Percentiles rank a stretch among this genome's conserved stretches.
Conservation (phyloP, 331 rosid species). For the Cydonia oblonga region DNA sequence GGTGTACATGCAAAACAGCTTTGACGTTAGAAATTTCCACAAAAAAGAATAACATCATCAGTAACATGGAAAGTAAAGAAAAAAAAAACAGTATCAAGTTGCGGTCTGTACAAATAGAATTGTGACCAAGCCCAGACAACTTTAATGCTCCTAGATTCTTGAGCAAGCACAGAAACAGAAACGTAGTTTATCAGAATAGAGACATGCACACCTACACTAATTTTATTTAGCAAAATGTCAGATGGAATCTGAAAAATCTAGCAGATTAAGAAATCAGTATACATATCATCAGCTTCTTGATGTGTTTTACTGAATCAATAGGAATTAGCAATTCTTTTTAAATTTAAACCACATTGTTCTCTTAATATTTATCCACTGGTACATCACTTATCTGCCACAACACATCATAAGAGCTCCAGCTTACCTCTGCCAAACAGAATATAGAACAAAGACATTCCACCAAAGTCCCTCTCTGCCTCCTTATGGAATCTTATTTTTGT, state of each 20-base stretch:
- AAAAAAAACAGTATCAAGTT: neutral
- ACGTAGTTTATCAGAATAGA: neutral
- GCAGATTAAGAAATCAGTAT: neutral
- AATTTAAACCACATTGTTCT: neutral
- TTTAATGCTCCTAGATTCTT: neutral
- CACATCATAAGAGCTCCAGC: neutral
- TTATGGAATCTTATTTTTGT: neutral
- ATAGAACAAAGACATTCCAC: neutral
- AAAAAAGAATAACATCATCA: neutral
- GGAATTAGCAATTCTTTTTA: neutral
- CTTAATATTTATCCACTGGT: neutral
- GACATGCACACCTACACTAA: neutral
- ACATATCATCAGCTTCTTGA: neutral
- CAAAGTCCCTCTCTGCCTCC: neutral
- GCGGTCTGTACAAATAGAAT: neutral
- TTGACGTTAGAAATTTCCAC: neutral
- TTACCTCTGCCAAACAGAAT: neutral
- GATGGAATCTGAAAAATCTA: neutral
- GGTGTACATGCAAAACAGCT: constrained; percentile 14
- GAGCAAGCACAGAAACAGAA: neutral
- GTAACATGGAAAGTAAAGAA: neutral
- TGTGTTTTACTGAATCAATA: neutral
- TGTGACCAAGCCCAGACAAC: neutral
- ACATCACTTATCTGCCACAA: neutral
- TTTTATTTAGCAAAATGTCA: neutral